Percentiles rank a stretch among this genome's conserved stretches.
Conservation (phyloP, 768 basidiomycete genomes). For the Podaxis carcinomalis region DNA sequence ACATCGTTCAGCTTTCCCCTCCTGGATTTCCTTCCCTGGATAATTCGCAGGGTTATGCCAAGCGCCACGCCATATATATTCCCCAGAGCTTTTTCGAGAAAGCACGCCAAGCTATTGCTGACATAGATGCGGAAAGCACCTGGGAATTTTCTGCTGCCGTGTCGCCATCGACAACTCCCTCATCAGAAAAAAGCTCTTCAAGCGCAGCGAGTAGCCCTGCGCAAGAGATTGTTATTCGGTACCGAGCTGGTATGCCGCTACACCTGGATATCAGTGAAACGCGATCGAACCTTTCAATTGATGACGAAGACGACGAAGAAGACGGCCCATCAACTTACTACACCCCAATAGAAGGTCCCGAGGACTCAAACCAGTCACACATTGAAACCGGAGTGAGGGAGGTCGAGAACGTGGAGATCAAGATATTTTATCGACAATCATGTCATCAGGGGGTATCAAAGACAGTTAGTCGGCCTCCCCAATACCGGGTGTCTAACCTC, state of each 20-base stretch:
- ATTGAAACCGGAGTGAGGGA: not conserved
- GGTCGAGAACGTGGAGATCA: not conserved
- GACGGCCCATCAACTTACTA: not conserved
- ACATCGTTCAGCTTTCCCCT: not conserved
- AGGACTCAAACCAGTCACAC: not conserved
- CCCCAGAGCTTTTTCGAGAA: constrained; percentile 18
- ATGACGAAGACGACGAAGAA: constrained; percentile 3
- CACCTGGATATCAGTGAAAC: constrained; percentile 12
- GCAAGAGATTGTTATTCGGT: constrained; percentile 32
- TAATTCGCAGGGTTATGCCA: constrained; percentile 12
- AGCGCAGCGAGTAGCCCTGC: constrained; percentile 30
- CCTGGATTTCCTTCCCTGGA: not conserved
- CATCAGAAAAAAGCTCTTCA: constrained; percentile 21
- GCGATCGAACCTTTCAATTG: constrained; percentile 13
- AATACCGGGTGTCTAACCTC: not conserved
- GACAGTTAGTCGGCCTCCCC: constrained; percentile 30
- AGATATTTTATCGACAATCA: constrained; percentile 24
- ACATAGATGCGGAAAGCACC: constrained; percentile 27
- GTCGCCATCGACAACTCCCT: constrained; percentile 19
- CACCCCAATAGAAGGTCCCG: not conserved
- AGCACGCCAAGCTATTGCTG: constrained; percentile 7
- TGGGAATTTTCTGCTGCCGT: constrained; percentile 33
- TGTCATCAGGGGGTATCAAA: constrained; percentile 31
- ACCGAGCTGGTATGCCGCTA: constrained; percentile 31
- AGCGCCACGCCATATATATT: constrained; percentile 33